These are phyloP conservation scores for Bombardia bombarda DNA, from an alignment of 495 filamentous ascomycete genomes.

Conservation along the genomic window DNA sequence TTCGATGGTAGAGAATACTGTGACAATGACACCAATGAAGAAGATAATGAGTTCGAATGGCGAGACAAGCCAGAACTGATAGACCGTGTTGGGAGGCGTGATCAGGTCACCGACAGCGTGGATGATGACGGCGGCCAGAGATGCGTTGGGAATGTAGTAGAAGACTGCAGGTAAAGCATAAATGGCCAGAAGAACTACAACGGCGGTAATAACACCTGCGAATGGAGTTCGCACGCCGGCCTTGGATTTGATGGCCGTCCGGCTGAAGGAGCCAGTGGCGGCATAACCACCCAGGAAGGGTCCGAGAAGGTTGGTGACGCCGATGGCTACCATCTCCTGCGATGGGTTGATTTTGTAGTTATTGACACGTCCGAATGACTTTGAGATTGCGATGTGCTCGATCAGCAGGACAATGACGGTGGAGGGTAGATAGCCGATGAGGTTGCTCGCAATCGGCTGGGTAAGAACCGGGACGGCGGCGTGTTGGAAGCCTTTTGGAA, in stretches of 20 bases:
- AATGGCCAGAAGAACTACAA: constrained; percentile 87
- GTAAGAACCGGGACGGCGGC: constrained; percentile 70
- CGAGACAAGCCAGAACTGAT: constrained; percentile 92
- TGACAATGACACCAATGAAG: constrained; percentile 88
- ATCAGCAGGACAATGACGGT: constrained; percentile 87
- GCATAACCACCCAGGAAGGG: constrained; percentile 94
- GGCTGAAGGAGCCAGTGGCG: constrained; percentile 92
- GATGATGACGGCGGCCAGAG: constrained; percentile 91
- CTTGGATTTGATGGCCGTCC: constrained; percentile 97
- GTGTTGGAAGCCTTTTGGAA: constrained; percentile 59
- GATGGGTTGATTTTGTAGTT: constrained; percentile 98
- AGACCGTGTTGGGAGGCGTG: constrained; percentile 86
- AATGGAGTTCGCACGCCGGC: constrained; percentile 91
- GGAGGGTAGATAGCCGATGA: constrained; percentile 26
- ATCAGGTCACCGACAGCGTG: constrained; percentile 95
- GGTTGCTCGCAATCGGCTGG: constrained; percentile 19
- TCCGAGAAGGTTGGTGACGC: constrained; percentile 82
- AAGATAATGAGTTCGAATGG: constrained; percentile 89
- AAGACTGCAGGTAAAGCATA: constrained; percentile 89
- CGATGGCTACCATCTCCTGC: constrained; percentile 93
- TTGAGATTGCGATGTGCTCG: constrained; percentile 95
- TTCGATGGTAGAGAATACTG: constrained; percentile 81
- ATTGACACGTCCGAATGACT: constrained; percentile 93
- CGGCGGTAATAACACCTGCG: constrained; percentile 81
- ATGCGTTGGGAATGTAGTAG: constrained; percentile 85